Percentiles rank a stretch among this genome's conserved stretches.
Conservation (phyloP, 371 early-diverging fungal species). For the Saksenaea vasiformis region DNA sequence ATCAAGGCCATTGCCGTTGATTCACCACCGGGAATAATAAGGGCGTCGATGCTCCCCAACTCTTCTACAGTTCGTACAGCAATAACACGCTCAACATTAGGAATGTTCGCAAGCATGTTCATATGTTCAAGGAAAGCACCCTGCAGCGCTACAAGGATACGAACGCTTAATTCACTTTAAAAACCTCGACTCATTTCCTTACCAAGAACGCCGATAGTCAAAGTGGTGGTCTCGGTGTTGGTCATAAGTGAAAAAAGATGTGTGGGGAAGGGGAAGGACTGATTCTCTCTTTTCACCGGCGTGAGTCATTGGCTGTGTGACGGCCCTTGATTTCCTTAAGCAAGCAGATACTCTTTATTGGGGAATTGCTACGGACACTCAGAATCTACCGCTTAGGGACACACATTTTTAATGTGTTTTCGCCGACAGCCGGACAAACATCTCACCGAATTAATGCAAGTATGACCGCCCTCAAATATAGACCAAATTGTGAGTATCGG, state of each 20-base stretch:
- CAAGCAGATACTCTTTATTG: too few relatives aligned
- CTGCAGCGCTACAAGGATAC: constrained; percentile 72
- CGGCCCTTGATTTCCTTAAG: too few relatives aligned
- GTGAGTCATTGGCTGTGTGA: neutral
- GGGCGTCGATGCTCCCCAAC: constrained; percentile 74
- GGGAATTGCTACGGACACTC: too few relatives aligned
- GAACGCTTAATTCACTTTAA: neutral
- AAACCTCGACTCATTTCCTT: neutral
- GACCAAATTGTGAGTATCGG: too few relatives aligned
- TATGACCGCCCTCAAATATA: too few relatives aligned
- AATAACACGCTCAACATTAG: constrained; percentile 62
- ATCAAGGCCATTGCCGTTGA: constrained; percentile 91
- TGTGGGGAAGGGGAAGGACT: neutral
- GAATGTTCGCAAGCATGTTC: constrained; percentile 67
- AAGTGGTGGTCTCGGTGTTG: constrained; percentile 7
- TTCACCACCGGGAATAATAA: constrained; percentile 96
- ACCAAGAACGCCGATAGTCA: constrained; percentile 51
- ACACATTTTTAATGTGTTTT: too few relatives aligned
- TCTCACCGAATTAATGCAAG: too few relatives aligned
- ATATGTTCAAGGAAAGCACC: constrained; percentile 94
- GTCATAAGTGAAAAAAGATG: constrained; percentile 3
- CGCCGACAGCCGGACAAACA: too few relatives aligned
- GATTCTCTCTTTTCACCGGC: neutral
- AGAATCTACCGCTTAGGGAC: too few relatives aligned
- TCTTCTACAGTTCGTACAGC: constrained; percentile 72